phyloP scores from a whole-genome alignment of 2,329 filamentous ascomycete species.

The Phaeosphaeriaceae sp. region DNA sequence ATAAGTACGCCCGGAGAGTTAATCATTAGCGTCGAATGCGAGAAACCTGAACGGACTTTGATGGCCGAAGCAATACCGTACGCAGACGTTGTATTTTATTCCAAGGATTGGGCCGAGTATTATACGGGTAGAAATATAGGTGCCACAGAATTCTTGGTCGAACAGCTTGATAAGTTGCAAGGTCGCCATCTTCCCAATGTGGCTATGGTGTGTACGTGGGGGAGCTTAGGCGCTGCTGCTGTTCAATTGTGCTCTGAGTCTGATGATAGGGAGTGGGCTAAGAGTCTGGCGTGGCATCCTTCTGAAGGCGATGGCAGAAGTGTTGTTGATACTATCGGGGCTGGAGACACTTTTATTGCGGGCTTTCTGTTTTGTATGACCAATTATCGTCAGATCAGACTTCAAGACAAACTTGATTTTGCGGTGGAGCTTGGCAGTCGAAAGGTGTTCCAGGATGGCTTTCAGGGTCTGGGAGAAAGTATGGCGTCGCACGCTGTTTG shows the following conservation, averaged over 20 bases:
- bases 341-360: conserved; percentile 78
- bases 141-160: conserved; percentile 42
- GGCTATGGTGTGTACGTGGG: conserved; percentile 66
- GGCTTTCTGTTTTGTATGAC: conserved; percentile 70
- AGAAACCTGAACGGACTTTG: conserved; percentile 69
- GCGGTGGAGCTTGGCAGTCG: conserved; percentile 70
- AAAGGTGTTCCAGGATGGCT: conserved; percentile 73
- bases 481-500: too few relatives aligned
- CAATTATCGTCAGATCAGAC: conserved; percentile 59
- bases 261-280: conserved; percentile 9
- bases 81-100: conserved; percentile 77
- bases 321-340: conserved; percentile 67
- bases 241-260: conserved; percentile 40
- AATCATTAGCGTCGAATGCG: conserved; percentile 72
- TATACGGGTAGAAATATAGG: conserved; percentile 23
- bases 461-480: conserved; percentile 43
- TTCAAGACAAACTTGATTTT: conserved; percentile 60
- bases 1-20: conserved; percentile 48
- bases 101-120: conserved; percentile 69
- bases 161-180: conserved; percentile 7
- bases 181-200: conserved; percentile 40
- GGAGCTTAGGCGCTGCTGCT: conserved; percentile 59
- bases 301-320: background rate
- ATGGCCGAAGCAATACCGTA: conserved; percentile 62
- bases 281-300: conserved; percentile 17